phyloP scores from a whole-genome alignment of 2,329 filamentous ascomycete genomes.

The Exophiala oligosperma region DNA sequence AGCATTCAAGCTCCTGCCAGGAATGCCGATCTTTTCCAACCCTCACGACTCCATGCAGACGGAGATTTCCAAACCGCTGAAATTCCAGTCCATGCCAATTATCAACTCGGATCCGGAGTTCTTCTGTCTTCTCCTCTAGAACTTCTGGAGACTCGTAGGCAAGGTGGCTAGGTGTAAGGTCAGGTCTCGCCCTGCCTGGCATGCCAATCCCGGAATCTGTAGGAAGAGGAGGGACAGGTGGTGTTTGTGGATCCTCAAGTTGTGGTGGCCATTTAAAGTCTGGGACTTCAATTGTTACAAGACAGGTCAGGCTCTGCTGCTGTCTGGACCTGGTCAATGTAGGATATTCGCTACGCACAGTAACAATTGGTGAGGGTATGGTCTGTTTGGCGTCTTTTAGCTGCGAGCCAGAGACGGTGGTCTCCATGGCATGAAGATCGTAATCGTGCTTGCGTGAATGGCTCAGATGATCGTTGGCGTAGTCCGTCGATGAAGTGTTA shows the following conservation, averaged over 20 bases:
- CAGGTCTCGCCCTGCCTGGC: constrained; percentile 36
- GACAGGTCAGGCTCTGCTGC: constrained; percentile 90
- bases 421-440: constrained; percentile 95
- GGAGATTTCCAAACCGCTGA: constrained; percentile 78
- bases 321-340: constrained; percentile 89
- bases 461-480: constrained; percentile 58
- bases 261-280: constrained; percentile 89
- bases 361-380: constrained; percentile 88
- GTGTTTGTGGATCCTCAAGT: constrained; percentile 70
- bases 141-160: constrained; percentile 71
- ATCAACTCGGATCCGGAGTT: constrained; percentile 81
- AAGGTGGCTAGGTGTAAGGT: constrained; percentile 29
- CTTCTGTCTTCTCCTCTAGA: constrained; percentile 82
- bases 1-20: constrained; percentile 98
- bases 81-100: constrained; percentile 99
- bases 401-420: constrained; percentile 72
- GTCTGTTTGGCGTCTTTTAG: constrained; percentile 71
- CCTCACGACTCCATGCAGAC: constrained; percentile 82
- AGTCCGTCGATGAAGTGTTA: constrained; percentile 72
- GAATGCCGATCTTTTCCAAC: constrained; percentile 95
- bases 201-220: constrained; percentile 49
- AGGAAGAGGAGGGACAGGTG: constrained; percentile 49
- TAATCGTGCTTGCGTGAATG: constrained; percentile 81
- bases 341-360: constrained; percentile 93
- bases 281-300: constrained; percentile 90